Percentiles rank a stretch among this genome's conserved stretches.
Evolutionary conservation across 2,329 filamentous ascomycete genomes (phyloP).

Genomic region (Cladosporium sp.): DNA sequence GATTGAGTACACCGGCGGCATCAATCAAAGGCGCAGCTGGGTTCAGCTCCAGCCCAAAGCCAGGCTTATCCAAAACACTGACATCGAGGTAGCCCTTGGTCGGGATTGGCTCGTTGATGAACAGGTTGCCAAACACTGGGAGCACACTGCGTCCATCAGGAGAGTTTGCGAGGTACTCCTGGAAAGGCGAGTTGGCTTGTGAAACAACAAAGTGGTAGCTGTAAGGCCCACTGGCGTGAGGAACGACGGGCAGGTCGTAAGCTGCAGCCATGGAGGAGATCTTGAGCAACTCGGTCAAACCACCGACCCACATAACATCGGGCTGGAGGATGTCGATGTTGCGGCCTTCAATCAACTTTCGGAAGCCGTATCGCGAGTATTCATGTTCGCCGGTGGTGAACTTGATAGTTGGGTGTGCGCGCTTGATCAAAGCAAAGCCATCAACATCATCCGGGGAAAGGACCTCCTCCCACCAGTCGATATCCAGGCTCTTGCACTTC

Average conservation of each 20-base stretch:
- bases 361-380: conserved; percentile 90
- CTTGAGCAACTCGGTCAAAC: conserved; percentile 86
- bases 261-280: conserved; percentile 84
- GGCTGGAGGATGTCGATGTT: conserved; percentile 94
- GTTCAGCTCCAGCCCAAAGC: conserved; percentile 85
- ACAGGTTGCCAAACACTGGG: conserved; percentile 88
- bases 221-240: conserved; percentile 91
- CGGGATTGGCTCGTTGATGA: conserved; percentile 85
- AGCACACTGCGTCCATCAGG: conserved; percentile 84
- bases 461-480: conserved; percentile 98
- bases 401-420: conserved; percentile 81
- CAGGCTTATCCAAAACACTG: conserved; percentile 77
- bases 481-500: conserved; percentile 75
- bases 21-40: conserved; percentile 76
- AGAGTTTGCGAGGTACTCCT: conserved; percentile 93
- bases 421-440: conserved; percentile 84
- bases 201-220: conserved; percentile 95
- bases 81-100: conserved; percentile 76
- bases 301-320: conserved; percentile 96
- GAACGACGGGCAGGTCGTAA: conserved; percentile 91
- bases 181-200: conserved; percentile 88
- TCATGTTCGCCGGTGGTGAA: conserved; percentile 97
- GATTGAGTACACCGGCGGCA: conserved; percentile 67
- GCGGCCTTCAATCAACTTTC: conserved; percentile 85
- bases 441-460: conserved; percentile 88